Conservation (phyloP, 768 basidiomycete species). For the Ramaria sp. region DNA sequence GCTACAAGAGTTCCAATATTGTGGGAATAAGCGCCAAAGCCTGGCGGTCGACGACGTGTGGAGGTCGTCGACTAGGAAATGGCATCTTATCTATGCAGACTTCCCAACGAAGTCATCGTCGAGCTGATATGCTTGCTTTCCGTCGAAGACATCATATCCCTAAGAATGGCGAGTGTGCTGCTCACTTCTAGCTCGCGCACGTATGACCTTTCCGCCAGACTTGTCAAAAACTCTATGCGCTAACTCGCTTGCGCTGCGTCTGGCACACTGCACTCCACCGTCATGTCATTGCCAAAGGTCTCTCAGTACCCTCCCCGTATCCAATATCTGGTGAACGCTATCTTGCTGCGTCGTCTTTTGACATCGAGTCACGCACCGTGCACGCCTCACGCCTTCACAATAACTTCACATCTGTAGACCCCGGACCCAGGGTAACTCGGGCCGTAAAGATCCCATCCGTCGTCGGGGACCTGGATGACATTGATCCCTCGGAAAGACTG, state of each 20-base stretch:
- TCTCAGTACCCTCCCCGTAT: conserved; percentile 22
- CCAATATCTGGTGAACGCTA: not conserved
- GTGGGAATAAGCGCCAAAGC: no score
- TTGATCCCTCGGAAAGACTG: not conserved
- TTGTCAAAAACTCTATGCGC: conserved; percentile 18
- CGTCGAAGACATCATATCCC: not conserved
- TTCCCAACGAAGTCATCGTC: not conserved
- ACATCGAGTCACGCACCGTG: conserved; percentile 24
- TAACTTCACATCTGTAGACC: conserved; percentile 24
- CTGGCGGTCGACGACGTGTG: no score
- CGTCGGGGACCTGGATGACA: not conserved
- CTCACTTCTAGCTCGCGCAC: not conserved
- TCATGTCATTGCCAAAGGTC: conserved; percentile 22
- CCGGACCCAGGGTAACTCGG: conserved; percentile 11
- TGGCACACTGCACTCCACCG: conserved; percentile 25
- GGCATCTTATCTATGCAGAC: not conserved
- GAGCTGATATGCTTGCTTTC: not conserved
- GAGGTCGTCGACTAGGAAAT: no score
- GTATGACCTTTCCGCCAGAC: conserved; percentile 15
- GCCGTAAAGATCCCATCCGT: conserved; percentile 8
- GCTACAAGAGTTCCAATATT: no score
- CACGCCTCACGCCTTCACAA: conserved; percentile 25
- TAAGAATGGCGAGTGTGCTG: not conserved
- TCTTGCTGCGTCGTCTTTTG: conserved; percentile 16
- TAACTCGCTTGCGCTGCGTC: conserved; percentile 27